phyloP scores from a whole-genome alignment of 805 yeast species.

The Sugiyamaella boreocaroliniensis region DNA sequence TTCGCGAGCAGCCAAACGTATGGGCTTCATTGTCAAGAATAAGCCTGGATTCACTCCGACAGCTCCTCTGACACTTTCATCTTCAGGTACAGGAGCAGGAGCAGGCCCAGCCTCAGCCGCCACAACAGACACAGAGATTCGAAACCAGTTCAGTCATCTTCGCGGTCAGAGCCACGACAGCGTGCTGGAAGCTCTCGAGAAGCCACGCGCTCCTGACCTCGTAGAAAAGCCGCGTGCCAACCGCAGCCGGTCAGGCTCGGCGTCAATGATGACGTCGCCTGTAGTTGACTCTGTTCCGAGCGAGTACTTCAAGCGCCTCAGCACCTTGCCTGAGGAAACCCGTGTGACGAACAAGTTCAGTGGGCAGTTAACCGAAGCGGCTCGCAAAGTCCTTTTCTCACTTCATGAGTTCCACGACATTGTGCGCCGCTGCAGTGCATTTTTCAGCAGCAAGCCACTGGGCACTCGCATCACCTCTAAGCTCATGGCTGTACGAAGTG shows the following conservation, averaged over 20 bases:
- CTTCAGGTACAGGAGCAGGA: no score
- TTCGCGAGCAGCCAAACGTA: constrained; percentile 64
- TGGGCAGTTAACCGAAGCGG: constrained; percentile 36
- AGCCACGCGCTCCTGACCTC: background rate
- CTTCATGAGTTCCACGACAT: constrained; percentile 51
- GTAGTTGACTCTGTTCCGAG: constrained; percentile 17
- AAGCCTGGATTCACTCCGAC: background rate
- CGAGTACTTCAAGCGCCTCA: constrained; percentile 59
- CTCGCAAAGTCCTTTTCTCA: constrained; percentile 57
- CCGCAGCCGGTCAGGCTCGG: constrained; percentile 2
- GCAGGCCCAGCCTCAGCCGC: background rate
- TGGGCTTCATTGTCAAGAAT: constrained; percentile 61
- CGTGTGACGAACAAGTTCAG: constrained; percentile 9
- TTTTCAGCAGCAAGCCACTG: constrained; percentile 15
- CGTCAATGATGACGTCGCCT: constrained; percentile 7
- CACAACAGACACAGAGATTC: background rate
- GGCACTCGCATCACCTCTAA: constrained; percentile 8
- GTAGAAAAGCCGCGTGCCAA: background rate
- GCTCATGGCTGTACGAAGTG: constrained; percentile 11
- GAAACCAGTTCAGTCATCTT: background rate
- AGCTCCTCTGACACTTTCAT: constrained; percentile 2
- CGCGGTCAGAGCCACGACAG: constrained; percentile 7
- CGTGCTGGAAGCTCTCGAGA: background rate
- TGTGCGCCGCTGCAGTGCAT: constrained; percentile 15
- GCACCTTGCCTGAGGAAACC: constrained; percentile 51